These are phyloP conservation scores for Thielaviopsis musarum DNA, from an alignment of 2,329 filamentous ascomycete genomes.

Conservation along the genomic window DNA sequence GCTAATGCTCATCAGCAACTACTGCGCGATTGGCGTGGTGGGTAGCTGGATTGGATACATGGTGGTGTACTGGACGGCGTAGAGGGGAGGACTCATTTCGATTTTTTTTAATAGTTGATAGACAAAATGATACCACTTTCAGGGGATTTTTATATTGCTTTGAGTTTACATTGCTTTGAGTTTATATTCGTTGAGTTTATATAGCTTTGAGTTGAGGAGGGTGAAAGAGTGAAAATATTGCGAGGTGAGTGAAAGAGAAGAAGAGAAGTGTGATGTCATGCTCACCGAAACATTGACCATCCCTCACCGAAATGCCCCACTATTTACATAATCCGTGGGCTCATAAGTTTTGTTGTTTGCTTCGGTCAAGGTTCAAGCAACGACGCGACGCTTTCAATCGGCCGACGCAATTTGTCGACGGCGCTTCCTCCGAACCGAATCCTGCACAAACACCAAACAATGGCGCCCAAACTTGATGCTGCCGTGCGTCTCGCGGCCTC, in stretches of 20 bases:
- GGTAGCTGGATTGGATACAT: constrained; percentile 91
- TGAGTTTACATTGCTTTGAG: no score
- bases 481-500: constrained; percentile 13
- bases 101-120: constrained; percentile 7
- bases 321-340: background rate
- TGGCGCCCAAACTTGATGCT: constrained; percentile 12
- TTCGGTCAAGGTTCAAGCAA: background rate
- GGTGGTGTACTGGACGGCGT: constrained; percentile 68
- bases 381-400: background rate
- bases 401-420: background rate
- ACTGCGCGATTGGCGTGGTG: constrained; percentile 84
- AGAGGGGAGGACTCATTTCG: constrained; percentile 2
- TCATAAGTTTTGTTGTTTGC: background rate
- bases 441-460: background rate
- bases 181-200: no score
- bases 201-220: background rate
- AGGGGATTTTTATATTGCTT: background rate
- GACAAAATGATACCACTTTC: constrained; percentile 10
- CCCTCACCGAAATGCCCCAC: background rate
- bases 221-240: background rate
- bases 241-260: background rate
- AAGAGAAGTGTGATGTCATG: background rate
- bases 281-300: background rate
- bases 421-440: background rate
- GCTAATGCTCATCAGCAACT: constrained; percentile 92